Evolutionary conservation across 495 filamentous ascomycete species (phyloP).

Genomic region (Penicillium atrosanguineum): DNA sequence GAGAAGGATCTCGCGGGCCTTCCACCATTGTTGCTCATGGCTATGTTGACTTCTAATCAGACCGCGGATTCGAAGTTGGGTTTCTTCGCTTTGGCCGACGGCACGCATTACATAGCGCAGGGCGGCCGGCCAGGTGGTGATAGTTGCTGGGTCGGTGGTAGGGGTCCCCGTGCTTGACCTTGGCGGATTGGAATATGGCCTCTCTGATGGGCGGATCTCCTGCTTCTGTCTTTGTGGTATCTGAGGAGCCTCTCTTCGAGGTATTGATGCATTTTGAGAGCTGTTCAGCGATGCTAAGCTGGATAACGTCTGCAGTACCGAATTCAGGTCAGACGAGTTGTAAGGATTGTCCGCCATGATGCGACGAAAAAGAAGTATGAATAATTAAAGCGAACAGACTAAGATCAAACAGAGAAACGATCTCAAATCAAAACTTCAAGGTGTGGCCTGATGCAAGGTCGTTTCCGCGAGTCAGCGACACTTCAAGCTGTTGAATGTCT

Average conservation of each 20-base stretch:
- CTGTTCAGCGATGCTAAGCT: constrained; percentile 19
- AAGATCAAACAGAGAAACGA: neutral
- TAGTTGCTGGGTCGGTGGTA: constrained; percentile 49
- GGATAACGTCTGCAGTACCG: constrained; percentile 53
- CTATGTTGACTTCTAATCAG: constrained; percentile 62
- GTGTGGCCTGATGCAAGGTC: neutral
- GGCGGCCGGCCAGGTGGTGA: constrained; percentile 64
- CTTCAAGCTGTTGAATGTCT: constrained; percentile 24
- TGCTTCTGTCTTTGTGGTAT: constrained; percentile 2
- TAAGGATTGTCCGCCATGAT: constrained; percentile 36
- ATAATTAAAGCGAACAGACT: neutral
- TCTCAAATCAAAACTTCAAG: neutral
- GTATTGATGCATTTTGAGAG: constrained; percentile 7
- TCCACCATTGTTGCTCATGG: constrained; percentile 66
- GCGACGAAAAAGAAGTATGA: neutral
- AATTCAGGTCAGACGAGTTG: constrained; percentile 47
- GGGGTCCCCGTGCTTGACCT: constrained; percentile 7
- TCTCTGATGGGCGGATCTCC: constrained; percentile 12
- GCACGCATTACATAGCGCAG: constrained; percentile 61
- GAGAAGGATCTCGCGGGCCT: constrained; percentile 49
- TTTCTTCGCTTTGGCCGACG: constrained; percentile 49
- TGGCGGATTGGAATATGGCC: constrained; percentile 2
- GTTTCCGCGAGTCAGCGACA: neutral
- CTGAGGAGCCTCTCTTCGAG: neutral
- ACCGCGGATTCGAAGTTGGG: constrained; percentile 40